Percentiles rank a stretch among this genome's conserved stretches.
These are phyloP conservation scores for Plectosphaerella plurivora DNA, from an alignment of 2,329 filamentous ascomycete genomes.

Conservation along the genomic window DNA sequence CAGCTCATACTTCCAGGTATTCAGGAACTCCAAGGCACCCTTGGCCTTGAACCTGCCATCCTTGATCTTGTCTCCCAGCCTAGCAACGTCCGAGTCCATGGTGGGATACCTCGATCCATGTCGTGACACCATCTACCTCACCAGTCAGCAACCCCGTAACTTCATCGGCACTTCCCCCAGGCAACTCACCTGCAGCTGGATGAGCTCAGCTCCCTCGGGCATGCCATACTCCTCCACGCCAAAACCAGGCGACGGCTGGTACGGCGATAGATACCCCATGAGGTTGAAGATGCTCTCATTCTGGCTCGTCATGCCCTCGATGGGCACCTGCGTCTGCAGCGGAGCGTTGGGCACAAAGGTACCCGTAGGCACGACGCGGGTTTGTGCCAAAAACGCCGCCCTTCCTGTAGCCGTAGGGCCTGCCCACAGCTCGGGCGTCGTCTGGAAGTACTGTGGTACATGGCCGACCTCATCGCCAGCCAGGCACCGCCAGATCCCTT, in stretches of 20 bases:
- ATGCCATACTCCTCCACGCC: conserved; percentile 69
- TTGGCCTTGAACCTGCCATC: conserved; percentile 52
- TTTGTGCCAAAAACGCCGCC: conserved; percentile 68
- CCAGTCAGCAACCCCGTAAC: neutral
- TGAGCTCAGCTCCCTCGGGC: conserved; percentile 61
- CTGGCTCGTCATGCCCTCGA: conserved; percentile 50
- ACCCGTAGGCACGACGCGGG: conserved; percentile 60
- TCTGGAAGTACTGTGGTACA: conserved; percentile 61
- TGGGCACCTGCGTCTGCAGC: conserved; percentile 66
- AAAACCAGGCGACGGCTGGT: conserved; percentile 68
- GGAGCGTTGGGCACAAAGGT: conserved; percentile 66
- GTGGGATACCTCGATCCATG: conserved; percentile 74
- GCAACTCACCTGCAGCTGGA: conserved; percentile 51
- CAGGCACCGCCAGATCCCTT: conserved; percentile 16
- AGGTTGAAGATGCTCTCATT: conserved; percentile 66
- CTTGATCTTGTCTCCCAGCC: conserved; percentile 53
- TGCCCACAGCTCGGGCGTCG: conserved; percentile 52
- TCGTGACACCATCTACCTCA: conserved; percentile 60
- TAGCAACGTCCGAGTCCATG: conserved; percentile 46
- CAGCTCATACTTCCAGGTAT: conserved; percentile 64
- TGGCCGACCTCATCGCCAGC: conserved; percentile 20
- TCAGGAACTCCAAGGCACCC: conserved; percentile 61
- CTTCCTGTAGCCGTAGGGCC: conserved; percentile 68
- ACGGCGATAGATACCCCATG: conserved; percentile 66
- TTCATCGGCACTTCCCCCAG: neutral